These are phyloP conservation scores for Thelonectria blattea DNA, from an alignment of 2,329 filamentous ascomycete species.

Conservation along the genomic window DNA sequence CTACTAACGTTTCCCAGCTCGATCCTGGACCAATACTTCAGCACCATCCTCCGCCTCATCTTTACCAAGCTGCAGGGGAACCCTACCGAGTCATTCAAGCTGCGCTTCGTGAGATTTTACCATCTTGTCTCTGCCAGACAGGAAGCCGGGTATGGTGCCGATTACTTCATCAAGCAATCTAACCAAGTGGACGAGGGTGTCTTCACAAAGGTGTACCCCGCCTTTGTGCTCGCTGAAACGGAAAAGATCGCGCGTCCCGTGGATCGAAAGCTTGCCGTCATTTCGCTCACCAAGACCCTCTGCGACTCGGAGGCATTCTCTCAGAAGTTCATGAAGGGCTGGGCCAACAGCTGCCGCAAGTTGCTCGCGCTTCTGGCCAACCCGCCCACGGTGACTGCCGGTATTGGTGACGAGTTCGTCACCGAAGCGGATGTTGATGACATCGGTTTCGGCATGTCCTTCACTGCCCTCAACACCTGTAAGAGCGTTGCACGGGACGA, in stretches of 20 bases:
- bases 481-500: slow-evolving; percentile 76
- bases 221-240: slow-evolving; percentile 85
- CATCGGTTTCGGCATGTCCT: slow-evolving; percentile 91
- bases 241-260: slow-evolving; percentile 85
- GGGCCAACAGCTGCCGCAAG: slow-evolving; percentile 88
- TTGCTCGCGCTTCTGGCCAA: slow-evolving; percentile 89
- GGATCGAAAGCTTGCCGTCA: slow-evolving; percentile 91
- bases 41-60: slow-evolving; percentile 79
- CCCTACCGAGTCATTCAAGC: slow-evolving; percentile 77
- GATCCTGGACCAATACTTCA: slow-evolving; percentile 77
- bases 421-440: slow-evolving; percentile 93
- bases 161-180: slow-evolving; percentile 88
- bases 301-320: slow-evolving; percentile 86
- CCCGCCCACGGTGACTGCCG: slow-evolving; percentile 71
- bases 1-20: slow-evolving; percentile 51
- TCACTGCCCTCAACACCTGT: slow-evolving; percentile 92
- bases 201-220: slow-evolving; percentile 85
- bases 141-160: slow-evolving; percentile 83
- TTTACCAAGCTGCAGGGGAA: slow-evolving; percentile 76
- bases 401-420: slow-evolving; percentile 76
- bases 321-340: slow-evolving; percentile 83
- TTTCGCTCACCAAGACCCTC: slow-evolving; percentile 91
- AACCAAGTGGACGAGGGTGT: slow-evolving; percentile 80
- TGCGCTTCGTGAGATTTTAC: slow-evolving; percentile 92
- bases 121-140: slow-evolving; percentile 83